phyloP scores from a whole-genome alignment of 108 stramenopile genomes.

The Ochromonas danica region DNA sequence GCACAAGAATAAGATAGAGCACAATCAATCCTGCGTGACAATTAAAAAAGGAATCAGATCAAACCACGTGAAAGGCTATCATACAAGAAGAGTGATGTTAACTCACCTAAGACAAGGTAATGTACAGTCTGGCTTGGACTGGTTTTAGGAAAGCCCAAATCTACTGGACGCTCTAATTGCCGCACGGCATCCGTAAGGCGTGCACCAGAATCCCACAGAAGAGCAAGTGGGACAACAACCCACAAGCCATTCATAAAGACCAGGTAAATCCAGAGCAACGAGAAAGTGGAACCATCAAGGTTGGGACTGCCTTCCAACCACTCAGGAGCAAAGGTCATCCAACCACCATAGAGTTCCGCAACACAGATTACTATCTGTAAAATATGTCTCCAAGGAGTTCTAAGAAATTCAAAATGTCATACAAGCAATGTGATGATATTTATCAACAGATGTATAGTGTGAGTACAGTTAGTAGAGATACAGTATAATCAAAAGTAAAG shows the following conservation, averaged over 20 bases:
- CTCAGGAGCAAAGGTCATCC: slow-evolving; percentile 45
- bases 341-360: slow-evolving; percentile 41
- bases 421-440: too few species aligned
- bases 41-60: slow-evolving; percentile 4
- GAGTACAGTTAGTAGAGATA: too few species aligned
- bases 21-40: slow-evolving; percentile 11
- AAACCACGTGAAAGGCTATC: too few species aligned
- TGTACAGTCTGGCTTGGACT: not conserved
- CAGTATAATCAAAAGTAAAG: too few species aligned
- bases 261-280: slow-evolving; percentile 36
- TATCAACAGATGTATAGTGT: too few species aligned
- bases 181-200: not conserved
- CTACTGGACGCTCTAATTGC: not conserved
- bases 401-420: too few species aligned
- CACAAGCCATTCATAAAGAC: slow-evolving; percentile 45
- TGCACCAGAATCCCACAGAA: slow-evolving; percentile 35
- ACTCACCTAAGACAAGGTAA: too few species aligned
- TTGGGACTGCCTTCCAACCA: slow-evolving; percentile 17
- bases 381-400: slow-evolving; percentile 19
- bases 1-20: slow-evolving; percentile 38
- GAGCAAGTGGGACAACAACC: slow-evolving; percentile 33
- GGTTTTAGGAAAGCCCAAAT: not conserved
- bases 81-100: too few species aligned
- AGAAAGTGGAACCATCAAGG: not conserved
- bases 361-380: slow-evolving; percentile 33